These are phyloP conservation scores for Fusarium sp. DNA, from an alignment of 2,329 filamentous ascomycete species.

Conservation along the genomic window DNA sequence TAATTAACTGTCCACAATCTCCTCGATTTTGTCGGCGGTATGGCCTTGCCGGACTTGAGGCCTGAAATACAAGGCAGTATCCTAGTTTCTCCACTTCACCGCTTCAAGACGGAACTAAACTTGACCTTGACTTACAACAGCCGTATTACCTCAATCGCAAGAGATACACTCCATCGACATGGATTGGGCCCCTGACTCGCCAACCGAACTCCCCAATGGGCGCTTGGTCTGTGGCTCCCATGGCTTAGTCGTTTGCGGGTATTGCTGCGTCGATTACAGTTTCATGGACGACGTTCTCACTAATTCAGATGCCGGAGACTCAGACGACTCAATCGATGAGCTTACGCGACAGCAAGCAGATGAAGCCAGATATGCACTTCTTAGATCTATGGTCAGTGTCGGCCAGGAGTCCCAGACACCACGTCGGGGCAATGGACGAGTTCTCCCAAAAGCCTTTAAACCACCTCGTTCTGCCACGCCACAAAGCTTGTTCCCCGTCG, in stretches of 20 bases:
- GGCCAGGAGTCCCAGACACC: too few species aligned
- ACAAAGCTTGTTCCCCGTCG: background rate
- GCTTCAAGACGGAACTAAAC: too few species aligned
- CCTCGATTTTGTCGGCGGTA: too few species aligned
- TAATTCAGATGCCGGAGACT: conserved; percentile 33
- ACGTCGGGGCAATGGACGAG: conserved; percentile 16
- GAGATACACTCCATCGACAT: background rate
- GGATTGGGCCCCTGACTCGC: background rate
- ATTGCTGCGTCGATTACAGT: conserved; percentile 53
- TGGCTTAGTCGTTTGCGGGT: conserved; percentile 49
- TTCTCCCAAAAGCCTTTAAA: conserved; percentile 29
- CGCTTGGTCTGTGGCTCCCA: conserved; percentile 54
- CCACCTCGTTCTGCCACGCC: conserved; percentile 12
- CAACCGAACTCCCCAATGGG: conserved; percentile 50
- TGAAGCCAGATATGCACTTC: background rate
- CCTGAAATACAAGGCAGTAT: too few species aligned
- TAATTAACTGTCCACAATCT: too few species aligned
- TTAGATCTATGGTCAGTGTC: too few species aligned
- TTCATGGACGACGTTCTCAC: conserved; percentile 48
- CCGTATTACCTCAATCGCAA: fast-evolving
- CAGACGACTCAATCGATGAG: conserved; percentile 4
- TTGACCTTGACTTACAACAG: too few species aligned
- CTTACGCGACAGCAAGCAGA: background rate
- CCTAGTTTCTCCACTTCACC: too few species aligned
- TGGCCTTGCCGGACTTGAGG: too few species aligned